Base-by-base conservation (phyloP, 352 stramenopile genomes). In the Phytophthora cactorum region DNA sequence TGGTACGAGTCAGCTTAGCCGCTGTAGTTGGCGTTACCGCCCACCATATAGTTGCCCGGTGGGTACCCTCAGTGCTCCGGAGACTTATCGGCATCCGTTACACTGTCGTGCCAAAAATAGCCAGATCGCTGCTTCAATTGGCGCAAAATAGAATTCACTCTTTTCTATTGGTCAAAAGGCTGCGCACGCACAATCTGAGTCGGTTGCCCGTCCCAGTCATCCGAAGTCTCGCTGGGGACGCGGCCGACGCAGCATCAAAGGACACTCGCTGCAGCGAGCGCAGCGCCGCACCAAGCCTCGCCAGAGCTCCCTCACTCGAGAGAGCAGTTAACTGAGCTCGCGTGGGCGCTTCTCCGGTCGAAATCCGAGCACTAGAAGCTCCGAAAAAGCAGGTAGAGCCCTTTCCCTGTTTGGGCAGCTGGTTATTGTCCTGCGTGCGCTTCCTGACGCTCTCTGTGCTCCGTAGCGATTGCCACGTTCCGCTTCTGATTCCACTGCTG, bases 401-500 rank as follows among this genome's bases (percentile, higher is more conserved):
- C 58, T 68, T 77, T 77, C 66, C 59, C 59, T 68, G 12, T 2
- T 31, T 64, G 25, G 0, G 47, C 52, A 69, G 59, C 66, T 73
- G 65, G 59, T 65, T 53, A 58, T 61, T 74, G 55, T 71, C 62
- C 57, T 52, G 49, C 56, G 54, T 61, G 27, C 14, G 51, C 22
- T 36, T 27, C 34, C 45, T 68, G 44, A 55, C 22, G 45, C 59
- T 52, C 59, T 53, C 50, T 66, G 28, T 25, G 59, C 29, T 27
- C 11, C n/a, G 27, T 55, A 22, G 34, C 36, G 22, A 46, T n/a
- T 15, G 38, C 54, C 54, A 39, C 31, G 32, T 31, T 44, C 36
- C 9, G 14, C 58, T 44, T 75, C 68, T 75, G 63, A 72, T 68
- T 63, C 57, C 58, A 25, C 58, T 72, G 31, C 63, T 56, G 49